These are phyloP conservation scores for Graphium sp. DNA, from an alignment of 2,329 filamentous ascomycete species.

Conservation along the genomic window DNA sequence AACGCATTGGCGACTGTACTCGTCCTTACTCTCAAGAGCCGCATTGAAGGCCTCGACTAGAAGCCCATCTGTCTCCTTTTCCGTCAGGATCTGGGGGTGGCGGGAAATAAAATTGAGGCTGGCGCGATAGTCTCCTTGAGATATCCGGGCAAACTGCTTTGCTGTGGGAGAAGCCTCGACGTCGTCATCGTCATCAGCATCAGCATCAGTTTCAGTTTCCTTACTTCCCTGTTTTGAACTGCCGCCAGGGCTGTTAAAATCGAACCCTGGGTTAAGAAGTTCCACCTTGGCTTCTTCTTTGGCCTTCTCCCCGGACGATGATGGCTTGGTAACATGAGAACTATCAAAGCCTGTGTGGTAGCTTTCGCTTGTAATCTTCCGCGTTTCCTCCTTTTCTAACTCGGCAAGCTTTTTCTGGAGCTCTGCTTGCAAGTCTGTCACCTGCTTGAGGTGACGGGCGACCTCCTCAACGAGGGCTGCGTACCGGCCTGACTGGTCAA, in stretches of 20 bases:
- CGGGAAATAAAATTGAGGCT: constrained; percentile 62
- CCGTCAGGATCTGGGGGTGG: constrained; percentile 62
- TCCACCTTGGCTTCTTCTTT: constrained; percentile 46
- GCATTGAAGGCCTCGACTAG: constrained; percentile 85
- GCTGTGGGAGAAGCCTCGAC: constrained; percentile 62
- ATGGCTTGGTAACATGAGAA: constrained; percentile 57
- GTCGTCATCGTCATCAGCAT: constrained; percentile 51
- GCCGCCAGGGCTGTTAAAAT: constrained; percentile 1
- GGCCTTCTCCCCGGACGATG: constrained; percentile 26
- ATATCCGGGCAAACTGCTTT: constrained; percentile 70
- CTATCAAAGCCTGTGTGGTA: constrained; percentile 84
- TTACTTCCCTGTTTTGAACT: constrained; percentile 12
- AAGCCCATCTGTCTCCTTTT: constrained; percentile 80
- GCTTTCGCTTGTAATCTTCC: constrained; percentile 87
- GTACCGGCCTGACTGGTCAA: constrained; percentile 46
- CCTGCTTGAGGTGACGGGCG: constrained; percentile 58
- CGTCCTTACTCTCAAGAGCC: constrained; percentile 58
- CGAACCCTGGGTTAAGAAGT: constrained; percentile 28
- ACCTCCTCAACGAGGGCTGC: constrained; percentile 66
- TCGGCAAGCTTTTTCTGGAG: constrained; percentile 57
- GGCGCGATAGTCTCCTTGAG: constrained; percentile 53
- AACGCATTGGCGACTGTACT: constrained; percentile 71
- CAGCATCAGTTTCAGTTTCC: constrained; percentile 8
- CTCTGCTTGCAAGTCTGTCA: constrained; percentile 62
- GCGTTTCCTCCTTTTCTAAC: constrained; percentile 68